Evolutionary conservation across 805 yeast genomes (phyloP).

Genomic region (Naumovozyma baii): DNA sequence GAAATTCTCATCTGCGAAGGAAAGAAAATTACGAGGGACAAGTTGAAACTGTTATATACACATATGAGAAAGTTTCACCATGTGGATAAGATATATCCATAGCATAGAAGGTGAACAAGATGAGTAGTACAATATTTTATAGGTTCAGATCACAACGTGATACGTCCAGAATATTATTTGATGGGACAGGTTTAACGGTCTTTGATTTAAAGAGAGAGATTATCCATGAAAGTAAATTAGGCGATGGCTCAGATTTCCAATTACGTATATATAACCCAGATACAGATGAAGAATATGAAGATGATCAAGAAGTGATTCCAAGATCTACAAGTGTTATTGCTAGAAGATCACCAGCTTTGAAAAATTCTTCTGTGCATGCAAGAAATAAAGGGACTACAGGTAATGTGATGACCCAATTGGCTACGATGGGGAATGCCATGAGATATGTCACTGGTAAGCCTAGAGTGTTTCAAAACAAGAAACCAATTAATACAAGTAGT

Average conservation of each 20-base stretch:
- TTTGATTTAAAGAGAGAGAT: conserved; percentile 91
- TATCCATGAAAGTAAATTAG: conserved; percentile 66
- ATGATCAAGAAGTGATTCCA: conserved; percentile 86
- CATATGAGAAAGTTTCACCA: too few species aligned
- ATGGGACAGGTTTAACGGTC: conserved; percentile 93
- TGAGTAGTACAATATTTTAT: conserved; percentile 87
- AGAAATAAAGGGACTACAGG: conserved; percentile 24
- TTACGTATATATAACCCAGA: conserved; percentile 63
- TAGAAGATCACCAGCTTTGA: conserved; percentile 62
- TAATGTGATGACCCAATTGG: conserved; percentile 28
- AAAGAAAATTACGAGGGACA: too few species aligned
- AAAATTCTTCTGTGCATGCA: conserved; percentile 18
- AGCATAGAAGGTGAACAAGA: too few species aligned
- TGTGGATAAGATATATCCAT: too few species aligned
- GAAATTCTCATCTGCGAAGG: background rate
- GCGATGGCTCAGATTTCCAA: conserved; percentile 79
- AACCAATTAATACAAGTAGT: conserved; percentile 12
- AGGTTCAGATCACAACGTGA: conserved; percentile 75
- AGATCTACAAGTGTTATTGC: conserved; percentile 79
- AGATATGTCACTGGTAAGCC: conserved; percentile 71
- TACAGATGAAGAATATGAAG: conserved; percentile 64
- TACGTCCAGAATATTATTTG: conserved; percentile 72
- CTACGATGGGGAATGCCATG: conserved; percentile 48
- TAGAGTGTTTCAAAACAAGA: conserved; percentile 32
- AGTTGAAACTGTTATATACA: too few species aligned